Evolutionary conservation across 2,329 filamentous ascomycete species (phyloP), one percentile per base, ranked within the genome.

Genomic region (Ceratocystis eucalypticola): DNA sequence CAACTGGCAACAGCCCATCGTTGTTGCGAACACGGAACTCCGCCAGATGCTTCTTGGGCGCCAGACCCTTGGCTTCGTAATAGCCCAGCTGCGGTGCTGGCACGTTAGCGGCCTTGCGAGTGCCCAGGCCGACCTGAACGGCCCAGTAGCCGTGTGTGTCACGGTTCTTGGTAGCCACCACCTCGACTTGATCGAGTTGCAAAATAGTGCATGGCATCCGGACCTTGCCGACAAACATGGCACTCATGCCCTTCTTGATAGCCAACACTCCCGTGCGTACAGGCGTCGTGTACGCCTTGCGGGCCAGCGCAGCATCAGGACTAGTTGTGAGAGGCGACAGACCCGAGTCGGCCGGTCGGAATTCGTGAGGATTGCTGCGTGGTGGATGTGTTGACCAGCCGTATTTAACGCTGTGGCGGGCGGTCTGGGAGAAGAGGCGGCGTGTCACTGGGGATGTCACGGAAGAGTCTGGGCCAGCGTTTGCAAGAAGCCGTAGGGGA

Each of bases 211-310:
- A 96, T 22, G 92, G 82, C 67, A 87, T 88, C 70, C 93, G 86
- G 70, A 82, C 83, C 71, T 89, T 88, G 71, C 86, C 84, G 73
- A 91, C 87, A 81, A 88, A 97, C 70, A 96, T 78, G 68, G 88
- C 92, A 55, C 91, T 96, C 89, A 99, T 97, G 76, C 94, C 94
- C 78, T 92, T 93, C 79, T 99, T 99, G 74, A 87, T 82, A 12
- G 88, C 91, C 61, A 99, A 81, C 7, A 90, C 86, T 37, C 94
- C 94, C 1, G 91, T 87, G 33, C 94, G 88, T 53, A 85, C 72
- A 0, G 84, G 84, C 15, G 84, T 83, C 17, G 83, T 84, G 70
- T 77, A 78, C 70, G 79, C 81, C 71, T 79, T 81, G 61, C 84
- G 82, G 75, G 77, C 76, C 68, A 87, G 80, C 5, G 84, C 84